Conservation (phyloP, 2,329 filamentous ascomycete genomes). For the Fusarium continuum region DNA sequence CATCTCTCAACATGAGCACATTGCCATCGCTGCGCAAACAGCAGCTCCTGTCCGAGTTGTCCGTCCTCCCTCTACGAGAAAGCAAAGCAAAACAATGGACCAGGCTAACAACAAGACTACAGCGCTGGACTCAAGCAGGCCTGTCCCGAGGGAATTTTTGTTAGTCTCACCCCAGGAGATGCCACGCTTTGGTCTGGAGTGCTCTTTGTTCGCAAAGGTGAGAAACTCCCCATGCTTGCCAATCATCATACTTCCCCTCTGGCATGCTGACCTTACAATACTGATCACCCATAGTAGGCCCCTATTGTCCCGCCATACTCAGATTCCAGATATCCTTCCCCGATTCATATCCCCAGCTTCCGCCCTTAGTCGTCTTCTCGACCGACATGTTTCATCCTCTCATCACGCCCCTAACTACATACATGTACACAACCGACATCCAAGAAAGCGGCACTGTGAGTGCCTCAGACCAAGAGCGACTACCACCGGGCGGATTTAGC, state of each 20-base stretch:
- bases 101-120: constrained; percentile 38
- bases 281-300: constrained; percentile 65
- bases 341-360: constrained; percentile 77
- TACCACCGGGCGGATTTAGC: constrained; percentile 91
- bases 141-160: constrained; percentile 86
- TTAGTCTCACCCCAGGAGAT: constrained; percentile 83
- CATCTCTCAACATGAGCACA: constrained; percentile 54
- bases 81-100: neutral
- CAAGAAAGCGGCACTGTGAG: constrained; percentile 81
- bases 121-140: constrained; percentile 84
- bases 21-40: constrained; percentile 73
- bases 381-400: constrained; percentile 96
- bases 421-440: constrained; percentile 86
- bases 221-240: neutral
- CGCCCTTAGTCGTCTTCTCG: constrained; percentile 86
- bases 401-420: constrained; percentile 91
- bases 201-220: constrained; percentile 89
- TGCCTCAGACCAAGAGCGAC: constrained; percentile 81
- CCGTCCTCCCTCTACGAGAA: constrained; percentile 50
- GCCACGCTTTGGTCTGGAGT: constrained; percentile 89
- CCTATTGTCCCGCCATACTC: constrained; percentile 86
- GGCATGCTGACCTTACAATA: neutral
- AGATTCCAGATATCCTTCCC: constrained; percentile 93
- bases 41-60: constrained; percentile 86
- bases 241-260: neutral